These are phyloP conservation scores for Globisporangium apiculatum DNA, from an alignment of 352 stramenopile genomes.

Conservation along the genomic window DNA sequence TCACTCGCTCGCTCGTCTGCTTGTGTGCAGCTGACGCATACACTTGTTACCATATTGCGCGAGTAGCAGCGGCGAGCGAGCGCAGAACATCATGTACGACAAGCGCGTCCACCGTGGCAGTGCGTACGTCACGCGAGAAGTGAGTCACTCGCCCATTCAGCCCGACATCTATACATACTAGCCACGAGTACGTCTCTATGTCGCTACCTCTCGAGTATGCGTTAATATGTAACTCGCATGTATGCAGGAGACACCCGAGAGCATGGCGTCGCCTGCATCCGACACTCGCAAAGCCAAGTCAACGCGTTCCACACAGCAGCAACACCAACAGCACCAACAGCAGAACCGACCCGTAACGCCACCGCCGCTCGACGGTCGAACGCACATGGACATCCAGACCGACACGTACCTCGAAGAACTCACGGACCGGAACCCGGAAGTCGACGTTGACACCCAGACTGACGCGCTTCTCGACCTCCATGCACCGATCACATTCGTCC, in stretches of 20 bases:
- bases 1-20: background rate
- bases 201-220: background rate
- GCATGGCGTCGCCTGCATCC: background rate
- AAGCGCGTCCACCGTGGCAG: constrained; percentile 91
- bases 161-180: no score
- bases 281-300: constrained; percentile 9
- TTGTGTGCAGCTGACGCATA: background rate
- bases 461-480: constrained; percentile 86
- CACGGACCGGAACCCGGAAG: constrained; percentile 84
- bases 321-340: constrained; percentile 1
- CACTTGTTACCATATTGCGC: no score
- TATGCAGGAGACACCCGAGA: constrained; percentile 27
- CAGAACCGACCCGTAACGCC: constrained; percentile 64
- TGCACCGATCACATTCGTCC: constrained; percentile 82
- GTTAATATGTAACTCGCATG: background rate
- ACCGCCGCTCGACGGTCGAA: constrained; percentile 74
- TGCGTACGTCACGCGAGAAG: constrained; percentile 80
- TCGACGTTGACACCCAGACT: constrained; percentile 89
- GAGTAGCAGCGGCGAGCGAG: constrained; percentile 15
- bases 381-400: constrained; percentile 93
- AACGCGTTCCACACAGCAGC: background rate
- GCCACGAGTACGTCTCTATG: background rate
- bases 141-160: constrained; percentile 3
- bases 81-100: constrained; percentile 94
- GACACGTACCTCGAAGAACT: constrained; percentile 94